A percentile compares a stretch with the other conserved stretches of the same genome.
Conservation (phyloP, 257 asterid genomes). For the Gentiana macrophylla region DNA sequence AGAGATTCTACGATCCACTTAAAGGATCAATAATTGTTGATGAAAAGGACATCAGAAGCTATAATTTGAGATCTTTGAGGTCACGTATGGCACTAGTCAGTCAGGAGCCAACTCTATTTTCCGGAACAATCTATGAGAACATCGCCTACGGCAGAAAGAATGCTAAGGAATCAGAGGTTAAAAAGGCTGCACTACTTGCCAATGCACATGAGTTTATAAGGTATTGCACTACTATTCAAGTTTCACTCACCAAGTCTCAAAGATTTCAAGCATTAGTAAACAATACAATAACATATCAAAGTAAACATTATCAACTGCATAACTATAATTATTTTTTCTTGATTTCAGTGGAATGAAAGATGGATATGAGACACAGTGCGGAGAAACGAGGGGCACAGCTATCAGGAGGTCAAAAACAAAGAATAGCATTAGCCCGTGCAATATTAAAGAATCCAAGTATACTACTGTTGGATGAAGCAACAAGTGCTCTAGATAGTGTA, state of each 20-base stretch:
- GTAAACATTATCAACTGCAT: background rate
- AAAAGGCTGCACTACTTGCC: slow-evolving; percentile 59
- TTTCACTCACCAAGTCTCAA: background rate
- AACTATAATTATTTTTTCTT: slow-evolving; percentile 1
- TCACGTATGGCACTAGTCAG: slow-evolving; percentile 56
- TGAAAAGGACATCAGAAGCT: slow-evolving; percentile 44
- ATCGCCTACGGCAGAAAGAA: slow-evolving; percentile 47
- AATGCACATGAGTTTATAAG: slow-evolving; percentile 82
- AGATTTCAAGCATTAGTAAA: background rate
- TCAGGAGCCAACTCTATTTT: slow-evolving; percentile 69
- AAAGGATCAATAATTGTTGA: slow-evolving; percentile 48
- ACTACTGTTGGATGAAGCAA: slow-evolving; percentile 66
- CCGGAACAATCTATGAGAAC: slow-evolving; percentile 58
- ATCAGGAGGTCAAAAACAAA: slow-evolving; percentile 77
- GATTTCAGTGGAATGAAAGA: slow-evolving; percentile 62
- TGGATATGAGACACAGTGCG: slow-evolving; percentile 67
- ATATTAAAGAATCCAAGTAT: slow-evolving; percentile 61
- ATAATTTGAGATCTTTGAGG: slow-evolving; percentile 41
- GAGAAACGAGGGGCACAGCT: slow-evolving; percentile 71
- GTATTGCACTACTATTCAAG: slow-evolving; percentile 12
- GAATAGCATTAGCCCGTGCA: slow-evolving; percentile 77
- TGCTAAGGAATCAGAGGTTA: slow-evolving; percentile 54
- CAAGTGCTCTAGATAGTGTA: slow-evolving; percentile 69
- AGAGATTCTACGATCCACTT: slow-evolving; percentile 56
- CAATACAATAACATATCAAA: background rate